Percentiles rank a stretch among this genome's conserved stretches.
These are phyloP conservation scores for Pythium rhizo-oryzae DNA, from an alignment of 352 stramenopile species.

Conservation along the genomic window DNA sequence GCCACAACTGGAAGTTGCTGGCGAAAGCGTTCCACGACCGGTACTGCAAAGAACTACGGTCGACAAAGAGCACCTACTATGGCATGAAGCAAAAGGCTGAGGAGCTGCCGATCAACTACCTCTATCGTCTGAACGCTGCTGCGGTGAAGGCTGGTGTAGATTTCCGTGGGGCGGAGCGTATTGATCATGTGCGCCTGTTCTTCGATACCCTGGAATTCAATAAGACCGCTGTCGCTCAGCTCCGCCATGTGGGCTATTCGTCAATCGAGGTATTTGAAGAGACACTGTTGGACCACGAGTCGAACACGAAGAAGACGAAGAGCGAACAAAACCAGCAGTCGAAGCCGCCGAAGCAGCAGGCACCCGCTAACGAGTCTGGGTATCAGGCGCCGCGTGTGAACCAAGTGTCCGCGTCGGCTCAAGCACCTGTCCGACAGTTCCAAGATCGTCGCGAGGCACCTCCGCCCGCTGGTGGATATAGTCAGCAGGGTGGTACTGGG, in stretches of 20 bases:
- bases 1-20: not conserved
- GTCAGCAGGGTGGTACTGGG: not conserved
- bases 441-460: not conserved
- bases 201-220: not conserved
- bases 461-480: not conserved
- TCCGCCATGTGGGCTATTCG: not conserved
- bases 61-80: not conserved
- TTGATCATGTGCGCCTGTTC: not conserved
- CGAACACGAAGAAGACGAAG: not conserved
- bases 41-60: not conserved
- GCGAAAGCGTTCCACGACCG: not conserved
- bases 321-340: not conserved
- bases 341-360: not conserved
- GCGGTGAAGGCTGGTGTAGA: not conserved
- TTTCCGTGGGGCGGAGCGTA: not conserved
- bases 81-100: not conserved
- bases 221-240: not conserved
- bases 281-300: not conserved
- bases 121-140: not conserved
- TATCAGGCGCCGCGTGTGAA: not conserved
- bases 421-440: not conserved
- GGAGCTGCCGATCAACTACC: not conserved
- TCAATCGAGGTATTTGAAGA: not conserved
- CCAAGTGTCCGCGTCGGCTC: not conserved
- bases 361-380: too few species aligned